phyloP scores from a whole-genome alignment of 805 yeast species.

The Suhomyces emberorum region DNA sequence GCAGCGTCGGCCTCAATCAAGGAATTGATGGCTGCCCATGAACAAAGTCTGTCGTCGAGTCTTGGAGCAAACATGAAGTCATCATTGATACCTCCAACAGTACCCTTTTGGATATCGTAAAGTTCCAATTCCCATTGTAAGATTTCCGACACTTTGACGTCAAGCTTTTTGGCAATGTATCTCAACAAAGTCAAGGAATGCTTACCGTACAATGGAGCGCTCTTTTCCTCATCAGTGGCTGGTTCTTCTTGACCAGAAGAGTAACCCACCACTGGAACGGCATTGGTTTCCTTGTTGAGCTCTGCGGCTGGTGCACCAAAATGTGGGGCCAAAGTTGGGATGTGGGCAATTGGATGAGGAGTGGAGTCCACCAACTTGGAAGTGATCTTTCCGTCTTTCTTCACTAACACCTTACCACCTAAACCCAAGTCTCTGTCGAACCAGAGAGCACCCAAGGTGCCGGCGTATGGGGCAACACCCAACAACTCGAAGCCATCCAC shows the following conservation, averaged over 20 bases:
- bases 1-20: slow-evolving; percentile 42
- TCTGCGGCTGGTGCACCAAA: slow-evolving; percentile 68
- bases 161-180: slow-evolving; percentile 61
- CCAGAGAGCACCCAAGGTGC: slow-evolving; percentile 63
- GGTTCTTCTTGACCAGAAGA: slow-evolving; percentile 35
- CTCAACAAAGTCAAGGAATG: slow-evolving; percentile 69
- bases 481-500: slow-evolving; percentile 74
- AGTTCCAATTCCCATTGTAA: slow-evolving; percentile 73
- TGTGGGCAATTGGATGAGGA: slow-evolving; percentile 71
- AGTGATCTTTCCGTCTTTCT: slow-evolving; percentile 32
- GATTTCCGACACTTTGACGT: slow-evolving; percentile 57
- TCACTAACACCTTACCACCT: slow-evolving; percentile 71
- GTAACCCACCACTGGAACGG: slow-evolving; percentile 75
- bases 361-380: slow-evolving; percentile 53
- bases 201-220: slow-evolving; percentile 63
- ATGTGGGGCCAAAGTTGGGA: slow-evolving; percentile 85
- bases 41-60: slow-evolving; percentile 79
- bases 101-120: slow-evolving; percentile 78
- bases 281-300: slow-evolving; percentile 71
- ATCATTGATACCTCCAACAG: slow-evolving; percentile 70
- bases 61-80: slow-evolving; percentile 83
- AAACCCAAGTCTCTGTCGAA: slow-evolving; percentile 84
- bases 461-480: slow-evolving; percentile 84
- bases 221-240: slow-evolving; percentile 57
- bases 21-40: slow-evolving; percentile 66